phyloP scores from a whole-genome alignment of 805 yeast species.

The Starmera caribaea region DNA sequence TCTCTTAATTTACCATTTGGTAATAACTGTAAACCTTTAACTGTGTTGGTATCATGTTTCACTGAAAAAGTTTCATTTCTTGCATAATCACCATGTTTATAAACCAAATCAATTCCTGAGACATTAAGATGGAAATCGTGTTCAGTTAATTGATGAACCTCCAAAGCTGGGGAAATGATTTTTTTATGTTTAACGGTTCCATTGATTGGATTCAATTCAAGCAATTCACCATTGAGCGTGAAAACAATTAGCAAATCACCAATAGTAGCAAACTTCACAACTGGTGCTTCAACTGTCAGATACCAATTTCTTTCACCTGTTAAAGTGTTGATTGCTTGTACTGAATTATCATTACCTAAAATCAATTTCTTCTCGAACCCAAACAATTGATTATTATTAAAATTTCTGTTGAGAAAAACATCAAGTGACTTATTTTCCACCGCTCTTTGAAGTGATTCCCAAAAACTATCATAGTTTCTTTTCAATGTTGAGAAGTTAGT shows the following conservation, averaged over 20 bases:
- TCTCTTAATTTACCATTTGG: conserved; percentile 9
- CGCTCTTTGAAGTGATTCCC: conserved; percentile 6
- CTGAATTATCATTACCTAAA: conserved; percentile 28
- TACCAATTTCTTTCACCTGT: conserved; percentile 33
- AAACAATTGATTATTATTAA: conserved; percentile 23
- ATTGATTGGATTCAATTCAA: conserved; percentile 7
- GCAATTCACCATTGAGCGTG: conserved; percentile 17
- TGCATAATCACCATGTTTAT: conserved; percentile 1
- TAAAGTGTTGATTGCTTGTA: conserved; percentile 34
- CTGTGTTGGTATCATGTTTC: conserved; percentile 14
- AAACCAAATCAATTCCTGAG: neutral
- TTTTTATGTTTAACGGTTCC: conserved; percentile 1
- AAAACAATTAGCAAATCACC: no score
- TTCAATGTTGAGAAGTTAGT: conserved; percentile 17
- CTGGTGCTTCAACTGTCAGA: conserved; percentile 9
- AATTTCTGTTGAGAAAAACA: neutral
- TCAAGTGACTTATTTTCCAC: conserved; percentile 1
- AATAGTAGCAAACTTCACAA: no score
- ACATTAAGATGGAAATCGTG: conserved; percentile 12
- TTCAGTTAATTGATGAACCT: neutral
- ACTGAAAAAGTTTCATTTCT: conserved; percentile 17
- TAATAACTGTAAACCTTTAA: conserved; percentile 15
- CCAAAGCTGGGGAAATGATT: no score
- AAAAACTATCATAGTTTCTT: conserved; percentile 6
- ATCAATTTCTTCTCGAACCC: conserved; percentile 37